Evolutionary conservation across 208 protist species (phyloP), one percentile per base, ranked within the genome.

Genomic region (Sergeia podlipaevii): DNA sequence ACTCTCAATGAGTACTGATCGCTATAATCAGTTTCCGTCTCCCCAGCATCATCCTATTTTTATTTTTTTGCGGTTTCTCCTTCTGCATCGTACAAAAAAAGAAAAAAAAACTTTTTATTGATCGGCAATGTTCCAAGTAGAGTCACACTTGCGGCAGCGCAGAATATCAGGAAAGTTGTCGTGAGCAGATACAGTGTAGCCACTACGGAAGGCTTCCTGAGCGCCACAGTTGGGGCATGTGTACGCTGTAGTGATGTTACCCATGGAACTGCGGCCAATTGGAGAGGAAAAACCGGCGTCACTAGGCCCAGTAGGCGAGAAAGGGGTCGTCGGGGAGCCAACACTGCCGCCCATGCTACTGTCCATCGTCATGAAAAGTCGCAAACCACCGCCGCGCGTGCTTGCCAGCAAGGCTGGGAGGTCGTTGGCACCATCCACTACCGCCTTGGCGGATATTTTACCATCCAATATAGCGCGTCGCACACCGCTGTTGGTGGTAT

Each of bases 151-250:
- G 39, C 69, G 62, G 61, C 84, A 91, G 2, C 60, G 64, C 37
- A 88, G 48, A 20, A 89, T 82, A 17, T 77, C 77, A 0, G 77
- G 74, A 57, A 81, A 75, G 74, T 82, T 88, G 49, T 91, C 80
- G 58, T 91, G 84, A 0, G 84, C 76, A 42, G 74, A 70, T 11
- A 91, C 80, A 3, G 77, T 74, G 69, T 91, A 88, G 47, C 64
- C 75, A 47, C 50, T 85, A 23, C 65, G 66, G 30, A 79, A 65
- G 45, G 80, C 84, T 45, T 88, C 80, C 20, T 65, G 63, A 0
- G 73, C 76, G 23, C 80, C 80, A 32, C 84, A 91, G 18, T 72
- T 70, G 1, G 79, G 84, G 48, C 84, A 91, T 18, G 47, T 60
- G 49, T 89, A 85, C 2, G 86, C 63, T 4, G 84, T 67, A 4